These are phyloP conservation scores for Protomyces arabidopsidicola DNA, from an alignment of 1,139 yeast genomes.

Conservation along the genomic window DNA sequence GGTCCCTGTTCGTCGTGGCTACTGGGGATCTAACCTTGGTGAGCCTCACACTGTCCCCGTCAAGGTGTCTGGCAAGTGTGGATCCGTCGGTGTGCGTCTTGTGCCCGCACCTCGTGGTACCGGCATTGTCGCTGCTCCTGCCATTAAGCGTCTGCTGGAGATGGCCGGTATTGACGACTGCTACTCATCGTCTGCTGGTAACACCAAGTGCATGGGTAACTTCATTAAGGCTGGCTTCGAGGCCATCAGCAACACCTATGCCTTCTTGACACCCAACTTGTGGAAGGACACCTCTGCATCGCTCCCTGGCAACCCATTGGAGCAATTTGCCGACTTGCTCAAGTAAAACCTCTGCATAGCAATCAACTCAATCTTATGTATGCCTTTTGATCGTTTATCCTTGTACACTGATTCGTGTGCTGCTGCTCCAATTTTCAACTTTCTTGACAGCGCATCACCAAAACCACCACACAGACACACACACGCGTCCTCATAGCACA, in stretches of 20 bases:
- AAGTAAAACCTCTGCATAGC: conserved; percentile 3
- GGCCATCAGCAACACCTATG: conserved; percentile 95
- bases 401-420: background rate
- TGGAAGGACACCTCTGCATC: conserved; percentile 70
- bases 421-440: too few relatives aligned
- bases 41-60: conserved; percentile 97
- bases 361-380: background rate
- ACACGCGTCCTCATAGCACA: background rate
- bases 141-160: conserved; percentile 97
- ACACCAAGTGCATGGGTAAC: conserved; percentile 99
- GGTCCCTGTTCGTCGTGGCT: conserved; percentile 99
- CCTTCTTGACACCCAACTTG: conserved; percentile 99
- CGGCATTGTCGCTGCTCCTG: conserved; percentile 99
- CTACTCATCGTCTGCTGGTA: conserved; percentile 97
- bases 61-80: conserved; percentile 62
- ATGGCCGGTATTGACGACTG: conserved; percentile 99
- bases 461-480: too few relatives aligned
- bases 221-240: conserved; percentile 99
- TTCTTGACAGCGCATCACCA: too few relatives aligned
- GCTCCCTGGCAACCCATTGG: conserved; percentile 27
- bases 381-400: background rate
- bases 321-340: conserved; percentile 30
- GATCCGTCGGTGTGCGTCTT: conserved; percentile 96
- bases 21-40: conserved; percentile 99
- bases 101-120: conserved; percentile 99